Evolutionary conservation across 116 monocot species (phyloP), one percentile per base, ranked within the genome.

Genomic region (Zostera marina): DNA sequence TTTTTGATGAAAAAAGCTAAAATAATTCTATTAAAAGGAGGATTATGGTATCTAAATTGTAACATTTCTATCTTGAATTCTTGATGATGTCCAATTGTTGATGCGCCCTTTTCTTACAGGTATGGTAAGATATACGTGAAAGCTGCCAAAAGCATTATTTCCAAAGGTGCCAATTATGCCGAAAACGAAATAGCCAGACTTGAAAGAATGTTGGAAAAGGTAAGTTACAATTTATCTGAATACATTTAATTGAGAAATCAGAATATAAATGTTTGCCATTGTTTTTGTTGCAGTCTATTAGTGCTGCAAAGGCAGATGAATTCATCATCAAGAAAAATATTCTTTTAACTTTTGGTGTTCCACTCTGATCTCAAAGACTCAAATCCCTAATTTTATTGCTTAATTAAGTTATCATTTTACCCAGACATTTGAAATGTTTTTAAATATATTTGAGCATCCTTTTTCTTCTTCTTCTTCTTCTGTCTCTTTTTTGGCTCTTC

Each of bases 261-360:
- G 10, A 51, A 51, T 40, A 7, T 1, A 14, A 42, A 59, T 6
- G 41, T 58, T 45, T 61, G 23, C 15, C 3, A 46, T n/a, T 32
- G 47, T 61, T 59, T 47, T 17, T 13, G 44, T 47, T 22, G 72
- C 88, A 88, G 88, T 72, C 88, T 0, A 67, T 88, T 61, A 88
- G 83, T 47, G 48, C 88, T 11, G 38, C 77, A 2, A 88, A 88
- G 73, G 79, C 74, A 24, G 88, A 88, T 54, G 88, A 88, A 53
- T 88, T 88, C 55, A 62, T 70, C 75, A 75, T 88, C 67, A 88
- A 88, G 77, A 88, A 83, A 73, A 88, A 88, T 72, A 83, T 88
- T 48, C 68, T 88, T 0, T 77, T 80, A 24, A 60, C 65, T 25
- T 88, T 88, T 63, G 64, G 56, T 55, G 71, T 70, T 59, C 32